A percentile compares a stretch with the other conserved stretches of the same genome.
Conservation (phyloP, 768 basidiomycete genomes). For the Rhodotorula diobovata region DNA sequence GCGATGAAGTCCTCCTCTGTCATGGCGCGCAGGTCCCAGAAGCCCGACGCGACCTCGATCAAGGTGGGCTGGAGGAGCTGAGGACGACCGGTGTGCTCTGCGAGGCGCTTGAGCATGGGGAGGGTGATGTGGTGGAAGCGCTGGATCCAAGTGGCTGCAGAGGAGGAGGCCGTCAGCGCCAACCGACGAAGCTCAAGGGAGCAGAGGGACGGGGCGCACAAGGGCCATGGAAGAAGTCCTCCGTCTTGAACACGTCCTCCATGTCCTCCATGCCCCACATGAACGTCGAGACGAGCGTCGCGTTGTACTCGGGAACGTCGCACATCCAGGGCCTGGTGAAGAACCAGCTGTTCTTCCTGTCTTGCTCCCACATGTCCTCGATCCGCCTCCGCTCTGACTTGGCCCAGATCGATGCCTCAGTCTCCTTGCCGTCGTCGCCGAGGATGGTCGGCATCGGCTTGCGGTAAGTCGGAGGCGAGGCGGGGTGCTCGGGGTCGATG, state of each 20-base stretch:
- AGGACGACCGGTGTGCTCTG: conserved; percentile 25
- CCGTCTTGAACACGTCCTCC: conserved; percentile 25
- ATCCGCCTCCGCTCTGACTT: conserved; percentile 5
- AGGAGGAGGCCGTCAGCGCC: neutral
- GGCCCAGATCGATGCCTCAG: conserved; percentile 11
- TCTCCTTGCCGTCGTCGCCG: conserved; percentile 20
- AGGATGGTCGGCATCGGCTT: conserved; percentile 30
- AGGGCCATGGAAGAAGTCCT: conserved; percentile 39
- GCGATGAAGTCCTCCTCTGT: conserved; percentile 35
- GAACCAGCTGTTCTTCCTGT: conserved; percentile 22
- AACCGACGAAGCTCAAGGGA: no score
- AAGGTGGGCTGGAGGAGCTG: conserved; percentile 25
- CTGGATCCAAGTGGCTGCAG: conserved; percentile 30
- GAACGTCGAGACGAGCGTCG: conserved; percentile 27
- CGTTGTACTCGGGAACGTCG: conserved; percentile 31
- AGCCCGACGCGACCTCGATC: conserved; percentile 34
- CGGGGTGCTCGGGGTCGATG: conserved; percentile 31
- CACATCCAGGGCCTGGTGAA: conserved; percentile 34
- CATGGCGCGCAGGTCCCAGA: conserved; percentile 37
- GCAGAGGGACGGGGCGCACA: conserved; percentile 2
- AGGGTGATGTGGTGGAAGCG: conserved; percentile 35
- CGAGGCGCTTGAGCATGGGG: conserved; percentile 31
- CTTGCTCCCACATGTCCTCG: conserved; percentile 31
- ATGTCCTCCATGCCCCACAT: conserved; percentile 36
- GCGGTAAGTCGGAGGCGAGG: conserved; percentile 28